These are phyloP conservation scores for Barbarea vulgaris DNA, from an alignment of 345 rosid genomes.

Conservation along the genomic window DNA sequence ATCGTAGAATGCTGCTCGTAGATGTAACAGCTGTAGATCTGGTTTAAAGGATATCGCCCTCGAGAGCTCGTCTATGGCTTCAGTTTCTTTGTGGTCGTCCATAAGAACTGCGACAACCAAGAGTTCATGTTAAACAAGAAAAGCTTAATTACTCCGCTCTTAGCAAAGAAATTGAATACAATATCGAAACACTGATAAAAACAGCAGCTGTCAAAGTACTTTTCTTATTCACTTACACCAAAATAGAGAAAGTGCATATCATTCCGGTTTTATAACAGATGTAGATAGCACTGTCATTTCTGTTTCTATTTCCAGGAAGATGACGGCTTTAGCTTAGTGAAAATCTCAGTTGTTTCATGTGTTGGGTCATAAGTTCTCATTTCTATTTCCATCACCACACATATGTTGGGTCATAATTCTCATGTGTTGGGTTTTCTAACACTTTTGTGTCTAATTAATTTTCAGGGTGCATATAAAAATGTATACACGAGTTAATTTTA, in stretches of 20 bases:
- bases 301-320: background rate
- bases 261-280: background rate
- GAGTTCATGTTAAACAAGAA: background rate
- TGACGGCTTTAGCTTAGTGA: background rate
- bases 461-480: background rate
- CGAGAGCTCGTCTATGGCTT: conserved; percentile 86
- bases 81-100: conserved; percentile 93
- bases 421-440: background rate
- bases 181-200: background rate
- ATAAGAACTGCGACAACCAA: conserved; percentile 67
- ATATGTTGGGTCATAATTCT: background rate
- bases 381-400: background rate
- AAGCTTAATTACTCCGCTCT: background rate
- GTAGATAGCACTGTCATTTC: background rate
- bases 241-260: background rate
- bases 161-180: conserved; percentile 2
- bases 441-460: background rate
- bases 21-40: conserved; percentile 89
- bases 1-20: conserved; percentile 89
- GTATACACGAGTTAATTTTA: background rate
- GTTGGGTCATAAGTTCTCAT: background rate
- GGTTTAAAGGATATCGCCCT: conserved; percentile 85
- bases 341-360: conserved; percentile 13
- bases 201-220: background rate
- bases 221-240: background rate